Evolutionary conservation across 2,329 filamentous ascomycete species (phyloP).

Genomic region (Dactylellina drechsleri): DNA sequence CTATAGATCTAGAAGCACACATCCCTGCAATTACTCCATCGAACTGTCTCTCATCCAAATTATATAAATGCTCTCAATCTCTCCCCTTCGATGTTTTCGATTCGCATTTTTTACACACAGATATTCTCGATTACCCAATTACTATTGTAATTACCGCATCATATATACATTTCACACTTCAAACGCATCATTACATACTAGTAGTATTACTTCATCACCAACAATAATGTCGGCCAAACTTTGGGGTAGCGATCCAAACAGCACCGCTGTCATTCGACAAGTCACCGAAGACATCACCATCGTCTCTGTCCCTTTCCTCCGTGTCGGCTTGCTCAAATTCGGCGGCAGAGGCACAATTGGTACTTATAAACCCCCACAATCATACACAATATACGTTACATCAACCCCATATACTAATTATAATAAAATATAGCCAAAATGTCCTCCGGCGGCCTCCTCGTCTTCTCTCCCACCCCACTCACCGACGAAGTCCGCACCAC

Average conservation of each 20-base stretch:
- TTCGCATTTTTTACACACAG: background rate
- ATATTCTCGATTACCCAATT: too few species aligned
- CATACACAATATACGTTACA: background rate
- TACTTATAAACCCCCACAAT: slow-evolving; percentile 60
- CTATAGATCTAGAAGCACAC: slow-evolving; percentile 6
- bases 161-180: background rate
- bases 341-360: slow-evolving; percentile 88
- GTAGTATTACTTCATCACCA: background rate
- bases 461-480: slow-evolving; percentile 90
- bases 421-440: slow-evolving; percentile 72
- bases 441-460: slow-evolving; percentile 78
- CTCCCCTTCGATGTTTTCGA: too few species aligned
- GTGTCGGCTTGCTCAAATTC: slow-evolving; percentile 81
- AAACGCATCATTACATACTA: background rate
- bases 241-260: slow-evolving; percentile 32
- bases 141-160: too few species aligned
- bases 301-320: slow-evolving; percentile 82
- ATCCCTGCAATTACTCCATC: background rate
- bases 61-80: too few species aligned
- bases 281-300: slow-evolving; percentile 82
- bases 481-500: slow-evolving; percentile 77
- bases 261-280: slow-evolving; percentile 75
- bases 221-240: slow-evolving; percentile 46
- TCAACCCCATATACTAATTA: too few species aligned
- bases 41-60: background rate